Percentiles rank a stretch among this genome's conserved stretches.
Conservation (phyloP, 306 rosid genomes). For the Castanopsis chinensis region DNA sequence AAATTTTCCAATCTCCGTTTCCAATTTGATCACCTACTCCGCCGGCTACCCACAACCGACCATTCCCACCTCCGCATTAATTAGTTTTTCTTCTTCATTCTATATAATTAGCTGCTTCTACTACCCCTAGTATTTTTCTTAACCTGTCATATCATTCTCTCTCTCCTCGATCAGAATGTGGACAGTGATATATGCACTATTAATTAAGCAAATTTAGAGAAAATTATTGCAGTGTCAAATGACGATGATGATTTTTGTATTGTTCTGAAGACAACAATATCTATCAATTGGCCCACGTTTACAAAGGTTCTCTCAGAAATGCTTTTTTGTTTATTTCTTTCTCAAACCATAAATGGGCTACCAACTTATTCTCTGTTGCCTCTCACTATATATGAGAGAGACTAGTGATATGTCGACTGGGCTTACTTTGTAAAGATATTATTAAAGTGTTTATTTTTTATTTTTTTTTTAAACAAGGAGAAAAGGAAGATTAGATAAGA, state of each 20-base stretch:
- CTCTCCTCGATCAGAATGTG: background rate
- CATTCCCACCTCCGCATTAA: background rate
- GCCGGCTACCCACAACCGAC: conserved; percentile 26
- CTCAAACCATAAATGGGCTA: background rate
- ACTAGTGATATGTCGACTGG: background rate
- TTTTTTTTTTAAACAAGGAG: too few relatives aligned
- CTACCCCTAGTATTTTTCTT: background rate
- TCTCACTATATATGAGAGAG: background rate
- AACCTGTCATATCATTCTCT: background rate
- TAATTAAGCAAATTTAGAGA: background rate
- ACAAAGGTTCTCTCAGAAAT: background rate
- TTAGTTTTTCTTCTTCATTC: background rate
- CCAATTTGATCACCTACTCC: background rate
- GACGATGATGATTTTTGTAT: background rate
- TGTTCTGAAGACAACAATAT: background rate
- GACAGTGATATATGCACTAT: background rate
- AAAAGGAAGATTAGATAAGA: too few relatives aligned
- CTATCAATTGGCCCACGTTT: background rate
- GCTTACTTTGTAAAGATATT: background rate
- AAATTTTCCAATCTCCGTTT: conserved; percentile 9
- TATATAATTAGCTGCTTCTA: background rate
- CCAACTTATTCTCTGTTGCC: background rate
- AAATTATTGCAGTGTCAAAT: background rate
- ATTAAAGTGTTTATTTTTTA: background rate
- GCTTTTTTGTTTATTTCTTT: background rate